Evolutionary conservation across 129 eudicot species (phyloP).

Genomic region (Cynara cardunculus): DNA sequence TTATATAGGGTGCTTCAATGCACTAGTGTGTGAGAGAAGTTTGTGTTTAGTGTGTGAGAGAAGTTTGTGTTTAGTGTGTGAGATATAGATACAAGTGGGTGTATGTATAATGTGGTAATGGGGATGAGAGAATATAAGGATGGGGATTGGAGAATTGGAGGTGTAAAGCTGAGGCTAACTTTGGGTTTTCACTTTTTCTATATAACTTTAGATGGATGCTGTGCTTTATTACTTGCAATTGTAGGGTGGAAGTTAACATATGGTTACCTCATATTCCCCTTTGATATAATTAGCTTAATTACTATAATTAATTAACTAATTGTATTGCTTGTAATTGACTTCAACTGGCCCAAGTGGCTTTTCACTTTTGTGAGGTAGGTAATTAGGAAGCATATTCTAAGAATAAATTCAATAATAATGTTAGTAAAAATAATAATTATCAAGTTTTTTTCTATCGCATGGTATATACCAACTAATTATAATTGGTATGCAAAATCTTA

Average conservation of each 20-base stretch:
- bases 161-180: conserved; percentile 29
- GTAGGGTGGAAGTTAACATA: conserved; percentile 22
- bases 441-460: no score
- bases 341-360: background rate
- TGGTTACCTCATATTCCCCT: conserved; percentile 2
- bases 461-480: no score
- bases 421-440: background rate
- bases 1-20: conserved; percentile 18
- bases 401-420: background rate
- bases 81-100: no score
- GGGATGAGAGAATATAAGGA: conserved; percentile 31
- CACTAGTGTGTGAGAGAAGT: conserved; percentile 16
- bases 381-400: background rate
- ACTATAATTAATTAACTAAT: background rate
- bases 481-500: no score
- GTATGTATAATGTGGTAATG: background rate
- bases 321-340: background rate
- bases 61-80: conserved; percentile 3
- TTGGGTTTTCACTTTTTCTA: conserved; percentile 8
- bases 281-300: background rate
- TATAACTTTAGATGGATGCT: conserved; percentile 23
- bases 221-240: conserved; percentile 13
- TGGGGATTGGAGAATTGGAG: conserved; percentile 27
- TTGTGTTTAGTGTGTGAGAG: background rate
- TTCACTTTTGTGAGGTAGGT: background rate